Conservation (phyloP, 345 rosid genomes). For the Salix purpurea region DNA sequence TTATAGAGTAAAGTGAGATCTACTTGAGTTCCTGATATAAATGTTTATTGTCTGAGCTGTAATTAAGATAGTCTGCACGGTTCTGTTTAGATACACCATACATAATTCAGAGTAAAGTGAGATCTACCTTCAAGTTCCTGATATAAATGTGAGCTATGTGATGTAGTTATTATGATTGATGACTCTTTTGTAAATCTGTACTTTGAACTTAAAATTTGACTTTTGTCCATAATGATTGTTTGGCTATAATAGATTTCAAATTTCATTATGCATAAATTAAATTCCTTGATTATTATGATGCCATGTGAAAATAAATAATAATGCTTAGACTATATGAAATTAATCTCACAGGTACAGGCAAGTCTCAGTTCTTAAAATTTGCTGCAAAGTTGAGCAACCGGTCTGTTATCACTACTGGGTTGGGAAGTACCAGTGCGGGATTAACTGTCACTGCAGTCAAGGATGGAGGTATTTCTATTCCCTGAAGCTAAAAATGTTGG, state of each 20-base stretch:
- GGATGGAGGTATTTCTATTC: constrained; percentile 64
- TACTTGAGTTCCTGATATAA: not conserved
- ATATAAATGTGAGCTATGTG: not conserved
- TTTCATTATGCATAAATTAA: not conserved
- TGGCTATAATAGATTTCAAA: not conserved
- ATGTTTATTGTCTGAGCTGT: not conserved
- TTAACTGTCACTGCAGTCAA: constrained; percentile 96
- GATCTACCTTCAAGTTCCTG: not conserved
- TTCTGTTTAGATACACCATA: not conserved
- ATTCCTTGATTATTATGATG: not conserved
- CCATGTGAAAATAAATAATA: constrained; percentile 2
- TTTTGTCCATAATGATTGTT: not conserved
- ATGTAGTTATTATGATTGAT: not conserved
- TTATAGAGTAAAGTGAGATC: not conserved
- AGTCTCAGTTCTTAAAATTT: constrained; percentile 95
- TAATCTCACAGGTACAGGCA: constrained; percentile 73
- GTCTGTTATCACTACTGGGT: constrained; percentile 87
- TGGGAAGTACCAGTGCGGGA: constrained; percentile 98
- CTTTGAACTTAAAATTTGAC: not conserved
- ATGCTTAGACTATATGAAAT: not conserved
- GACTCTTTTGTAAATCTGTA: not conserved
- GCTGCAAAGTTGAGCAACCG: constrained; percentile 91
- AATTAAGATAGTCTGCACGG: not conserved
- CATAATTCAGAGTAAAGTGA: not conserved
- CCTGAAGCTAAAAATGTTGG: not conserved